phyloP scores from a whole-genome alignment of 805 yeast genomes.

The Schwanniomyces pseudopolymorphus region DNA sequence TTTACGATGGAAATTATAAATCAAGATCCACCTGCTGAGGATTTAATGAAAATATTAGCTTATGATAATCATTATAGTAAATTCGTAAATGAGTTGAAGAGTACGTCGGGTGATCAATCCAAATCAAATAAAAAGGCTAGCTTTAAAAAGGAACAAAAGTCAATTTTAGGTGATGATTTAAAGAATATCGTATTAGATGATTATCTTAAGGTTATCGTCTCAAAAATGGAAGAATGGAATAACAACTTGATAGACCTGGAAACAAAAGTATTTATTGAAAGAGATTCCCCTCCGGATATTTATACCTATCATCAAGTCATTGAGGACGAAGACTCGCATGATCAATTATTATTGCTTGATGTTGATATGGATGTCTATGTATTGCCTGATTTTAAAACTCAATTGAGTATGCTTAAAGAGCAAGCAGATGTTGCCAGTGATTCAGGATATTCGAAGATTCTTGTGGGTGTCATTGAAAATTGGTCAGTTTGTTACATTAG shows the following conservation, averaged over 20 bases:
- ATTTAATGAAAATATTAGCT: conserved; percentile 69
- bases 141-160: conserved; percentile 40
- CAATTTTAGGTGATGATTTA: conserved; percentile 69
- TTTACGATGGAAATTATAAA: conserved; percentile 64
- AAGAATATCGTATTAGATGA: conserved; percentile 75
- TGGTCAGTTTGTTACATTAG: conserved; percentile 60
- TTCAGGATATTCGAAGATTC: conserved; percentile 74
- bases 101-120: conserved; percentile 13
- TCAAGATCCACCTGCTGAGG: conserved; percentile 76
- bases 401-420: conserved; percentile 82
- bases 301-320: conserved; percentile 54
- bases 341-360: conserved; percentile 29
- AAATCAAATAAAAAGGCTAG: conserved; percentile 15
- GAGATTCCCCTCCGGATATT: conserved; percentile 71
- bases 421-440: conserved; percentile 87
- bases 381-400: conserved; percentile 74
- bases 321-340: conserved; percentile 39
- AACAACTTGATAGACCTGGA: conserved; percentile 66
- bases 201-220: conserved; percentile 66
- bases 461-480: conserved; percentile 74
- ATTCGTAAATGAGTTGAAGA: conserved; percentile 28
- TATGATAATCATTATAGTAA: conserved; percentile 67
- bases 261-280: conserved; percentile 56
- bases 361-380: conserved; percentile 51
- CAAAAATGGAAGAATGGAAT: conserved; percentile 86